Evolutionary conservation across 2,329 filamentous ascomycete genomes (phyloP), one percentile per base, ranked within the genome.

Genomic region (Lecanicillium sp.): DNA sequence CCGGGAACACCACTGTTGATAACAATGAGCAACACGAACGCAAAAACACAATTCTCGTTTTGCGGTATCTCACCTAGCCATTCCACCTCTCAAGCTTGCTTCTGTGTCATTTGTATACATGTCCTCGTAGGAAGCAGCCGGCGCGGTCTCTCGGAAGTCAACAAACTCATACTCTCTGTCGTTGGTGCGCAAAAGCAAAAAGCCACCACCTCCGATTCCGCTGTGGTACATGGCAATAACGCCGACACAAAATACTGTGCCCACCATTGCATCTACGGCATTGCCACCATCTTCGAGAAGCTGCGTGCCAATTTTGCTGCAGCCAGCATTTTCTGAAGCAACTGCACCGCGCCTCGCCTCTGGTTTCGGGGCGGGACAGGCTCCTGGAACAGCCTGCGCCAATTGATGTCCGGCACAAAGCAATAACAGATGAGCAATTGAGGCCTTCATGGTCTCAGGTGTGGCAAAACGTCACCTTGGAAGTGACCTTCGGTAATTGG

Each of bases 81-180:
- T 63, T 5, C 86, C 86, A 2, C 84, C 82, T 29, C 66, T 70
- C 4, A 86, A 63, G 35, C 82, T 85, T 3, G 71, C 71, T 4
- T 70, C 61, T 0, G 69, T 72, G 47, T 88, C 75, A 44, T 82
- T 75, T 38, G 75, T 75, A 60, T 80, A 95, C 88, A 94, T 95
- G 48, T 87, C 74, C 56, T 89, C 68, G 45, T 73, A 83, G 0
- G 85, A 80, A 2, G 85, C 84, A 0, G 80, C 84, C 1, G 88
- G 87, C 0, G 88, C 88, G 0, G 77, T 85, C 58, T 94, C 88
- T 13, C 88, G 72, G 56, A 92, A 94, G 56, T 95, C 87, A 47
- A 94, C 78, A 47, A 78, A 83, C 50, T 94, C 85, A 52, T 86
- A 90, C 8, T 64, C 62, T 5, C 81, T 81, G 45, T 83, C 72